Evolutionary conservation across 768 basidiomycete genomes (phyloP).

Genomic region (Cyclocybe aegerita): DNA sequence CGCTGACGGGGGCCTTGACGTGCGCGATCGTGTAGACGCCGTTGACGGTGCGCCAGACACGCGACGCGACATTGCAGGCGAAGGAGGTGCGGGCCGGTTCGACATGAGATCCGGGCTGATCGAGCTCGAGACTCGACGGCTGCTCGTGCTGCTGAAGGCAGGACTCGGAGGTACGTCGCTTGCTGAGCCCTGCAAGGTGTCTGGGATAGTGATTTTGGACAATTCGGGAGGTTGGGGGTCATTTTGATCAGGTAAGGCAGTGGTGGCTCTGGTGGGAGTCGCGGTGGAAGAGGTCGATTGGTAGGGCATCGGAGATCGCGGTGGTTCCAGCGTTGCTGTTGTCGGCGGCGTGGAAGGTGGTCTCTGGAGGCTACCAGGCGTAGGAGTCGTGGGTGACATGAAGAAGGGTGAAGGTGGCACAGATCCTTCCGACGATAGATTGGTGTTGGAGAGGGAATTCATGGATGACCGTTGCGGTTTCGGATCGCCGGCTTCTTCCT

Average conservation of each 20-base stretch:
- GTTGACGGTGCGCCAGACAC: constrained; percentile 36
- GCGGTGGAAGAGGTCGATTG: constrained; percentile 29
- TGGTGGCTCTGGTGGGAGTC: constrained; percentile 23
- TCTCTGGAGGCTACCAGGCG: constrained; percentile 21
- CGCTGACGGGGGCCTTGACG: constrained; percentile 25
- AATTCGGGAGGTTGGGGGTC: neutral
- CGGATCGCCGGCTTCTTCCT: constrained; percentile 1
- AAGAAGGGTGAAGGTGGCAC: constrained; percentile 8
- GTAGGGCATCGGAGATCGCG: constrained; percentile 12
- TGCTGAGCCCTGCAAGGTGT: constrained; percentile 3
- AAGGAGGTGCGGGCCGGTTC: constrained; percentile 62
- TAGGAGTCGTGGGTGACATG: constrained; percentile 24
- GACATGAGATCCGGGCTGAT: constrained; percentile 21
- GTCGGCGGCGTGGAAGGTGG: constrained; percentile 7
- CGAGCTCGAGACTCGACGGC: neutral
- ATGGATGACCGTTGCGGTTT: neutral
- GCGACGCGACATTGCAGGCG: constrained; percentile 52
- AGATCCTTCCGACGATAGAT: constrained; percentile 2
- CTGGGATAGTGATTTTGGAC: constrained; percentile 16
- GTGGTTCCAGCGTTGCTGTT: constrained; percentile 17
- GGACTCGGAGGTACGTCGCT: constrained; percentile 10
- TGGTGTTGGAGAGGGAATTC: constrained; percentile 8
- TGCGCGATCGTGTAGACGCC: constrained; percentile 23
- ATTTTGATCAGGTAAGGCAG: constrained; percentile 12
- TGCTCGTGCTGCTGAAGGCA: constrained; percentile 10